A percentile compares a stretch with the other conserved stretches of the same genome.
Evolutionary conservation across 768 basidiomycete species (phyloP).

Genomic region (Suillus placidus): DNA sequence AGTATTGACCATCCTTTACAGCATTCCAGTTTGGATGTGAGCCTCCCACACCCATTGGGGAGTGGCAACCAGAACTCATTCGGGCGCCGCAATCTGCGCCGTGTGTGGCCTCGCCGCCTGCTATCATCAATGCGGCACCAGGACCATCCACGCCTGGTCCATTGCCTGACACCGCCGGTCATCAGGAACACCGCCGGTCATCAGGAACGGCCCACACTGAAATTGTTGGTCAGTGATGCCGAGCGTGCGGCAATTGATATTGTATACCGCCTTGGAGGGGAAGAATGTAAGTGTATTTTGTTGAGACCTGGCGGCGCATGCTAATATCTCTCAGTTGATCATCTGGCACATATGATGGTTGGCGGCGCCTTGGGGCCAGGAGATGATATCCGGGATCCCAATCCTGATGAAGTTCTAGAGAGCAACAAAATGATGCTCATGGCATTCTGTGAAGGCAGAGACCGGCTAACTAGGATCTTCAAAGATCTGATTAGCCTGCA

Average conservation of each 20-base stretch:
- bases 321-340: too few relatives aligned
- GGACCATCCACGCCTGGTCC: background rate
- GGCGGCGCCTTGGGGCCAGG: background rate
- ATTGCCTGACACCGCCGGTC: background rate
- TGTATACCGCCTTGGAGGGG: too few relatives aligned
- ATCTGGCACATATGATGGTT: too few relatives aligned
- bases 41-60: background rate
- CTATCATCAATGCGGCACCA: background rate
- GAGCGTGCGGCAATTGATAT: background rate
- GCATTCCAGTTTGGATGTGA: background rate
- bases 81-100: fast-evolving
- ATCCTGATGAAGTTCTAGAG: background rate
- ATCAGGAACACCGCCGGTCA: too few relatives aligned
- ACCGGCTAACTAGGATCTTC: background rate
- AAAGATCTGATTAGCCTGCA: background rate
- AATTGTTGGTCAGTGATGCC: background rate
- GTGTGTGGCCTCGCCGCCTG: background rate
- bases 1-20: background rate
- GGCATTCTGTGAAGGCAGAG: background rate
- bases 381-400: background rate
- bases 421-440: background rate
- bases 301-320: too few relatives aligned
- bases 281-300: too few relatives aligned
- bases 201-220: background rate
- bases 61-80: background rate